These are phyloP conservation scores for Picochlorum sp. DNA, from an alignment of 139 green algal species.

Conservation along the genomic window DNA sequence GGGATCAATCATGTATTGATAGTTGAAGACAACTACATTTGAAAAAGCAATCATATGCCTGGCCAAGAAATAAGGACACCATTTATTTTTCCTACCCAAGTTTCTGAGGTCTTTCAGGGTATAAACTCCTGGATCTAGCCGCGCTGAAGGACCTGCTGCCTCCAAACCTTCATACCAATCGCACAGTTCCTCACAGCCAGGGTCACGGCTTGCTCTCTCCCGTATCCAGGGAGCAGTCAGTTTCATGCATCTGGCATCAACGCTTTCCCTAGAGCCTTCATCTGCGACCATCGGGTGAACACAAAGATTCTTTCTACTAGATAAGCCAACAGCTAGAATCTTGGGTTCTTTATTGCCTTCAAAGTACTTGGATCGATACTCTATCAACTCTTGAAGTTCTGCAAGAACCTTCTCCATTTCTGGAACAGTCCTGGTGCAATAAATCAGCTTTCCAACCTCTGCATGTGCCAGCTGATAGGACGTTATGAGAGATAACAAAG, in stretches of 20 bases:
- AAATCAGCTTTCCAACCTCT: conserved; percentile 94
- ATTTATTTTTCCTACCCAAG: conserved; percentile 79
- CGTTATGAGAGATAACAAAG: conserved; percentile 94
- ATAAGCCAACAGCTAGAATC: conserved; percentile 90
- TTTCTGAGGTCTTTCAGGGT: conserved; percentile 73
- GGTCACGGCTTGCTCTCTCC: conserved; percentile 36
- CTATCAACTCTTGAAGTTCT: conserved; percentile 75
- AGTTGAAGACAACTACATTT: conserved; percentile 98
- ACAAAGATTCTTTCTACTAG: conserved; percentile 95
- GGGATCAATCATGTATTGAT: conserved; percentile 97
- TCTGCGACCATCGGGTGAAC: conserved; percentile 75
- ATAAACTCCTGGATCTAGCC: conserved; percentile 52
- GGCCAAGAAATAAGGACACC: conserved; percentile 98
- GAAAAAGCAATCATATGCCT: conserved; percentile 90
- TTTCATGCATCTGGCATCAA: conserved; percentile 82
- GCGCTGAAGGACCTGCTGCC: conserved; percentile 45
- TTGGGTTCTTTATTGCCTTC: conserved; percentile 16
- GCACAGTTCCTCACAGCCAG: conserved; percentile 47
- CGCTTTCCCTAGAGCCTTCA: conserved; percentile 78
- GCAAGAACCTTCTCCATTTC: conserved; percentile 98
- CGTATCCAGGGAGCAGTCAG: conserved; percentile 93
- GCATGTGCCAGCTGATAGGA: conserved; percentile 93
- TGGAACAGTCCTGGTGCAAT: conserved; percentile 98
- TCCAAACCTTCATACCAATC: conserved; percentile 81
- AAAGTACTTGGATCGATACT: conserved; percentile 66